phyloP scores from a whole-genome alignment of 2,329 filamentous ascomycete species.

The Ophiostoma angusticollis region DNA sequence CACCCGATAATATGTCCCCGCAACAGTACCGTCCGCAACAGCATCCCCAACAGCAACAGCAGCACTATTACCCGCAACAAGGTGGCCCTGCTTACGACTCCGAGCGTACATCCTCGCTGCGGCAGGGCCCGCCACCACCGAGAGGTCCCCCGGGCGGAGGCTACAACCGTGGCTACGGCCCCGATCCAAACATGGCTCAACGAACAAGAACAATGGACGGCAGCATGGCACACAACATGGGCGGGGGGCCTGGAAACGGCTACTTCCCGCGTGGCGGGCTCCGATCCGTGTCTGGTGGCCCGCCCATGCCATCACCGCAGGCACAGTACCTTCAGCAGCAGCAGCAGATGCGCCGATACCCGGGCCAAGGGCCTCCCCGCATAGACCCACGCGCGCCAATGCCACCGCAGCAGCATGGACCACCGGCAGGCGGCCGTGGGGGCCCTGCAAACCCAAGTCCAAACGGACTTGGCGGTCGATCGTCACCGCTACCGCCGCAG shows the following conservation, averaged over 20 bases:
- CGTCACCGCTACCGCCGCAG: slow-evolving; percentile 13
- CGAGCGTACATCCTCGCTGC: slow-evolving; percentile 57
- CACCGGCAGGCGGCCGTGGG: background rate
- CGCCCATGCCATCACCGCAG: slow-evolving; percentile 30
- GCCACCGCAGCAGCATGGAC: slow-evolving; percentile 23
- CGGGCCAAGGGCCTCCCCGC: slow-evolving; percentile 22
- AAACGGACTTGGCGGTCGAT: slow-evolving; percentile 15
- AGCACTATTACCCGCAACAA: slow-evolving; percentile 12
- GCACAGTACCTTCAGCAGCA: slow-evolving; percentile 36
- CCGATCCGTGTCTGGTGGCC: slow-evolving; percentile 37
- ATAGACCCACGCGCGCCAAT: slow-evolving; percentile 47
- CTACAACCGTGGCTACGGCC: slow-evolving; percentile 22
- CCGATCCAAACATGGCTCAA: slow-evolving; percentile 17
- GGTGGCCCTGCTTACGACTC: slow-evolving; percentile 4
- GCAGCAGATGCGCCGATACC: slow-evolving; percentile 33
- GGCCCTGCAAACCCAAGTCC: background rate
- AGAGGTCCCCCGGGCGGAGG: slow-evolving; percentile 30
- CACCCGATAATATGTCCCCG: slow-evolving; percentile 38
- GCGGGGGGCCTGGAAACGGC: slow-evolving; percentile 18
- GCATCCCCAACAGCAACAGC: slow-evolving; percentile 10
- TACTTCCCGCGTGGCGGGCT: slow-evolving; percentile 36
- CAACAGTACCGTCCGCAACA: slow-evolving; percentile 19
- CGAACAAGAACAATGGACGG: slow-evolving; percentile 32
- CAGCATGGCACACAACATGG: slow-evolving; percentile 24
- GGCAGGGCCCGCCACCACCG: slow-evolving; percentile 53